Evolutionary conservation across 352 stramenopile genomes (phyloP), one percentile per base, ranked within the genome.

Genomic region (Globisporangium emineosum): DNA sequence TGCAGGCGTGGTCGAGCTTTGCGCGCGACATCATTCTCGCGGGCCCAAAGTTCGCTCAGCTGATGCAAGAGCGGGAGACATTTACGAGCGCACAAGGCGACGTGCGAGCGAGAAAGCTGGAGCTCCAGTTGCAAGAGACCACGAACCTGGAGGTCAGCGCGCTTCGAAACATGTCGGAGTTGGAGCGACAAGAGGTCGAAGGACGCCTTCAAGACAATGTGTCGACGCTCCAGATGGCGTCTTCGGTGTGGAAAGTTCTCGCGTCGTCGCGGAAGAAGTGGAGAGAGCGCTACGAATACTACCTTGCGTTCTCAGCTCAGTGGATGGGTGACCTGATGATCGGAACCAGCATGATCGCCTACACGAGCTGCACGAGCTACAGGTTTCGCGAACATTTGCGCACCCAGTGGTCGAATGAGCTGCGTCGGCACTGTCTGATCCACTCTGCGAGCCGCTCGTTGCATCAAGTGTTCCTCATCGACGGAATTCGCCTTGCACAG

Each of bases 321-420:
- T 80, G 75, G 62, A 73, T 79, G 57, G 85, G 78, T 3, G 82
- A 94, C 19, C 63, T 91, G 25, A 69, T 92, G n/a, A 56, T 94
- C 6, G 75, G 71, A 2, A 91, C 85, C 25, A 79, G 79, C 0
- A 59, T 70, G 0, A 59, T 89, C 10, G 71, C 67, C 0, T 94
- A 94, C 45, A 69, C 75, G 6, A 75, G 77, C 7, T 71, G 62
- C 5, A 12, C 77, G 3, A 76, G 60, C 0, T n/a, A 27, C 6
- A n/a, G 23, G 1, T 64, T 66, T 2, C 67, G 72, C 2, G 13
- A 17, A 0, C 51, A 66, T n/a, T 67, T 88, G 4, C 64, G 78
- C 0, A 15, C 45, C 7, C 49, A 77, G 13, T 94, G 81, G 85
- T 76, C 64, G 0, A 40, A 75, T 2, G 65, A 62, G 3, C 54